A percentile compares a stretch with the other conserved stretches of the same genome.
Evolutionary conservation across 305 asterid species (phyloP).

Genomic region (Rubia tinctorum): DNA sequence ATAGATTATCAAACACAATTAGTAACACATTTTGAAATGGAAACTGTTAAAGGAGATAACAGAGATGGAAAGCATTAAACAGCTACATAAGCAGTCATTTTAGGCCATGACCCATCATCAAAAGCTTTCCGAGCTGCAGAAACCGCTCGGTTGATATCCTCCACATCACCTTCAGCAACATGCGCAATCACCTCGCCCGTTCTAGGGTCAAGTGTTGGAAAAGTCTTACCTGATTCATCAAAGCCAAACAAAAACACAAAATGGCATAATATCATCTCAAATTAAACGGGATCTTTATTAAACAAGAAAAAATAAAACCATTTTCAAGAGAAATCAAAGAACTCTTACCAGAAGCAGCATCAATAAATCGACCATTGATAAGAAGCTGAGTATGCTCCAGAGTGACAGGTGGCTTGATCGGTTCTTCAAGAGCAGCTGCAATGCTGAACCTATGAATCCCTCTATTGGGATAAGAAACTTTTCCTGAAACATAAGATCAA

Average conservation of each 20-base stretch:
- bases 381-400: constrained; percentile 79
- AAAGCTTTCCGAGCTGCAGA: constrained; percentile 94
- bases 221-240: constrained; percentile 66
- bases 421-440: constrained; percentile 73
- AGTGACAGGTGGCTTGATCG: constrained; percentile 77
- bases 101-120: constrained; percentile 97
- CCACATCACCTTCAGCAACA: constrained; percentile 92
- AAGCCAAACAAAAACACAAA: neutral
- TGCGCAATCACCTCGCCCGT: constrained; percentile 86
- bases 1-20: constrained; percentile 12
- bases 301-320: neutral
- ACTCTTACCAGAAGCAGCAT: constrained; percentile 85
- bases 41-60: constrained; percentile 7
- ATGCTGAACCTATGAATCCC: constrained; percentile 55
- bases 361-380: constrained; percentile 86
- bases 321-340: neutral
- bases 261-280: neutral
- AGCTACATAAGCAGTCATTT: constrained; percentile 85
- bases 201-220: constrained; percentile 92
- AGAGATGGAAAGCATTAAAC: neutral
- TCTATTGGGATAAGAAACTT: constrained; percentile 31
- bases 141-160: constrained; percentile 85
- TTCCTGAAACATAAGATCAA: constrained; percentile 26
- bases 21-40: neutral
- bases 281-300: neutral